phyloP scores from a whole-genome alignment of 352 stramenopile genomes.

The Globisporangium spinosum region DNA sequence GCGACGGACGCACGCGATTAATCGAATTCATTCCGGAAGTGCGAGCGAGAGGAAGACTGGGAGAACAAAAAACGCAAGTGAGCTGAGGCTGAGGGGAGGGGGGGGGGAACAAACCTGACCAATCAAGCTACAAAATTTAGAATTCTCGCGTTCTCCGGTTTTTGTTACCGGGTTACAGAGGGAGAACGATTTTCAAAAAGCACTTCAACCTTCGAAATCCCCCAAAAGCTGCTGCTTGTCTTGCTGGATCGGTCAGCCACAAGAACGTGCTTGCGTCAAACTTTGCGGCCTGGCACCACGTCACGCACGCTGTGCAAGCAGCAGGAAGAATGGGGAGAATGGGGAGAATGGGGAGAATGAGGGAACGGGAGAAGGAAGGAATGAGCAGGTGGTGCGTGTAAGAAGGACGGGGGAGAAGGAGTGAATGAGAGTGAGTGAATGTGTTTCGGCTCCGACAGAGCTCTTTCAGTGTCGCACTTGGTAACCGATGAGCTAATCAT shows the following conservation, averaged over 20 bases:
- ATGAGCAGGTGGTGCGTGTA: not conserved
- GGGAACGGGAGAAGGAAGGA: not conserved
- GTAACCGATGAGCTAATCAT: constrained; percentile 10
- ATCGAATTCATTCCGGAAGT: constrained; percentile 5
- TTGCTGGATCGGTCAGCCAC: not conserved
- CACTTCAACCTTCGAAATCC: not conserved
- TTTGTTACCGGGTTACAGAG: constrained; percentile 1
- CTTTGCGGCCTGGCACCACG: not conserved
- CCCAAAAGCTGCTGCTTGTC: not conserved
- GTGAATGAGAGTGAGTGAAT: constrained; percentile 6
- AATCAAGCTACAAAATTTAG: not conserved
- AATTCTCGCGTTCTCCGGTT: not conserved
- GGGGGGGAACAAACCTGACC: not conserved
- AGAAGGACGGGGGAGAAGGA: not conserved
- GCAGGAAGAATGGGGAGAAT: not conserved
- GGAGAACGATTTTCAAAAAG: not conserved
- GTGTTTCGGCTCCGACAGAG: not conserved
- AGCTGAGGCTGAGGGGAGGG: not conserved
- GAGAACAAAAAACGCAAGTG: not conserved
- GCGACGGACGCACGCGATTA: constrained; percentile 11
- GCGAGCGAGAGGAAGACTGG: not conserved
- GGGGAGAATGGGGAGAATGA: no score
- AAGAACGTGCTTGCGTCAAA: constrained; percentile 5
- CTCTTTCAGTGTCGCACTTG: not conserved
- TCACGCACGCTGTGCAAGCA: not conserved